A percentile compares a stretch with the other conserved stretches of the same genome.
These are phyloP conservation scores for Cercophora sp. DNA, from an alignment of 495 filamentous ascomycete species.

Conservation along the genomic window DNA sequence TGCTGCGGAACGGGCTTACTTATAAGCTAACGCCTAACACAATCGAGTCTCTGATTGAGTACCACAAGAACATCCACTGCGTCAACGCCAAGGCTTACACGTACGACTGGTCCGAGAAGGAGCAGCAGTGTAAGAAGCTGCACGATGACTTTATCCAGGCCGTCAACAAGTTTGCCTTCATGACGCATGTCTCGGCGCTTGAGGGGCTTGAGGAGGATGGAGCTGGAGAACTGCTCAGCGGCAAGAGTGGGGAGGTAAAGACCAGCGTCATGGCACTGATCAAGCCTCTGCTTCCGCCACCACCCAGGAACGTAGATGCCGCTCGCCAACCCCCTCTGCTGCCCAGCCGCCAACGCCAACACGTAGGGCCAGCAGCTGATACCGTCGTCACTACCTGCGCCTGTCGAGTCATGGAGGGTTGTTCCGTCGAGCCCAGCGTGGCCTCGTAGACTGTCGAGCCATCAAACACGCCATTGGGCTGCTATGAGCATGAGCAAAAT, in stretches of 20 bases:
- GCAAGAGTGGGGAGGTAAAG: conserved; percentile 93
- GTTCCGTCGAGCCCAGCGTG: conserved; percentile 79
- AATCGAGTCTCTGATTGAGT: conserved; percentile 91
- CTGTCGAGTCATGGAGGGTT: conserved; percentile 90
- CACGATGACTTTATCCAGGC: conserved; percentile 97
- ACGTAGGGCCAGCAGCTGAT: conserved; percentile 70
- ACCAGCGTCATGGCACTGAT: conserved; percentile 78
- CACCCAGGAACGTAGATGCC: conserved; percentile 87
- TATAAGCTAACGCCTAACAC: conserved; percentile 98
- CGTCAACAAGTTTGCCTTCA: conserved; percentile 95
- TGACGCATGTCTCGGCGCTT: conserved; percentile 81
- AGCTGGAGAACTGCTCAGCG: conserved; percentile 85
- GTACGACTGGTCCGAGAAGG: conserved; percentile 97
- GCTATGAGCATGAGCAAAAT: conserved; percentile 68
- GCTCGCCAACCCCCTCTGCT: conserved; percentile 80
- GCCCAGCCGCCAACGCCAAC: conserved; percentile 72
- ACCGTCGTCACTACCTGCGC: conserved; percentile 53
- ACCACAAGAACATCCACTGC: conserved; percentile 95
- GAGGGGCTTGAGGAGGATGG: conserved; percentile 98
- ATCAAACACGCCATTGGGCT: conserved; percentile 65
- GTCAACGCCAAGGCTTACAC: conserved; percentile 84
- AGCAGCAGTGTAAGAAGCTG: conserved; percentile 90
- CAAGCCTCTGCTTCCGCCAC: conserved; percentile 85
- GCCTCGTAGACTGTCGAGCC: conserved; percentile 65
- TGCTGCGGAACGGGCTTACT: conserved; percentile 95